Conservation (phyloP, 2,329 filamentous ascomycete species). For the Dactylellina cionopaga region DNA sequence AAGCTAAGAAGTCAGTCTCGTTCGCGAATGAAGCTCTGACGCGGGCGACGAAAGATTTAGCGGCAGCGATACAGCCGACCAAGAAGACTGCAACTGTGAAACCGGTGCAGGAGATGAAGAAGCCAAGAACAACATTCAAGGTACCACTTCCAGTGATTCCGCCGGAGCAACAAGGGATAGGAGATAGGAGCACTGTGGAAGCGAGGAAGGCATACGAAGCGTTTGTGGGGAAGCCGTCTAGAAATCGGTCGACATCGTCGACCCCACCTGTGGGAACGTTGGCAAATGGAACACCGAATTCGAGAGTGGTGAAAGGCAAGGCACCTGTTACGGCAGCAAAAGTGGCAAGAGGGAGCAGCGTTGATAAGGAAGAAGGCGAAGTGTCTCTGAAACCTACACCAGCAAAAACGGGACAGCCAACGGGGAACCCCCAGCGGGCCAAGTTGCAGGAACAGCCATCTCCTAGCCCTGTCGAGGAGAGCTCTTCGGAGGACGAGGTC, state of each 20-base stretch:
- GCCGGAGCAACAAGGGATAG: conserved; percentile 24
- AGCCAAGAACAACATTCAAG: conserved; percentile 42
- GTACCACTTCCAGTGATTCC: conserved; percentile 38
- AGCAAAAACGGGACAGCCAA: not conserved
- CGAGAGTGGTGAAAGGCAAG: not conserved
- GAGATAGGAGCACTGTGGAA: conserved; percentile 26
- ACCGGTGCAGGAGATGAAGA: conserved; percentile 1
- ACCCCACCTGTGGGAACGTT: conserved; percentile 14
- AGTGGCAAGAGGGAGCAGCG: not conserved
- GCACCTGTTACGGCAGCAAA: not conserved
- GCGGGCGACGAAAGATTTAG: not conserved
- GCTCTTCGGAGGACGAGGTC: conserved; percentile 10
- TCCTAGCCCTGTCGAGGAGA: conserved; percentile 1
- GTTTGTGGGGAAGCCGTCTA: conserved; percentile 21
- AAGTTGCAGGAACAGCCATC: conserved; percentile 1
- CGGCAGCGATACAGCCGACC: not conserved
- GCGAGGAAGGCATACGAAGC: conserved; percentile 29
- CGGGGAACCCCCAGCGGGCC: not conserved
- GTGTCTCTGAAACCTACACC: not conserved
- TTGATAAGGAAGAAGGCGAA: not conserved
- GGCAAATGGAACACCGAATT: not conserved
- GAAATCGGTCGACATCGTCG: conserved; percentile 24
- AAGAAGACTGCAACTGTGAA: not conserved
- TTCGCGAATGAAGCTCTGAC: conserved; percentile 46
- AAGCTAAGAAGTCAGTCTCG: conserved; percentile 48